Base-by-base conservation (phyloP, 2,329 filamentous ascomycete species). In the Pyrenochaeta sp. region DNA sequence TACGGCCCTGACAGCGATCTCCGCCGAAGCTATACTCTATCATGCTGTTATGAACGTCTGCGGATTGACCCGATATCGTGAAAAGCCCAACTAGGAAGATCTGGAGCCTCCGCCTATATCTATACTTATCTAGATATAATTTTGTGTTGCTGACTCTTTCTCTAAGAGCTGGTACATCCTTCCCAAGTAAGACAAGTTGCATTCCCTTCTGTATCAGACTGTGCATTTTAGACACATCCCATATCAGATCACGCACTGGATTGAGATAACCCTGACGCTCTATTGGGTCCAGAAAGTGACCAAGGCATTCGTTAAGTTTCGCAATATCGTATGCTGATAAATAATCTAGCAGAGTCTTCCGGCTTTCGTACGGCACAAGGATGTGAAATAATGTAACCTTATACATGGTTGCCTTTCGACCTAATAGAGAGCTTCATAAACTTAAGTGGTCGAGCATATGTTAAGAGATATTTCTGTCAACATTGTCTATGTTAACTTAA, bases 311-410 rank as follows among this genome's bases (percentile, higher is more conserved):
- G 37, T 45, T 24, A 25, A 53, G 42, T 24, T 53, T 53, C 3
- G 50, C 40, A 40, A 40, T n/a, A 46, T 53, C 40, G 27, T 53
- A 53, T n/a, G 50, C 50, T 24, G 40, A 53, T 27, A 53, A 25
- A n/a, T 53, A 46, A 7, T 46, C 2, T 24, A 53, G 24, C n/a
- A 53, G 10, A 22, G 28, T 15, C 5, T 22, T 34, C 25, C 40
- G 25, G 6, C 19, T 46, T 39, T 45, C 30, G 32, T 46, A 46
- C 2, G 25, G 44, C 28, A 47, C n/a, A 28, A 19, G 19, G 44
- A 47, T 30, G 28, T 30, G 5, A 30, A 30, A 40, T 40, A 25
- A n/a, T n/a, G n/a, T n/a, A n/a, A n/a, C n/a, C n/a, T n/a, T n/a
- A n/a, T n/a, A n/a, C n/a, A n/a, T n/a, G n/a, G n/a, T n/a, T n/a